Evolutionary conservation across 495 filamentous ascomycete genomes (phyloP).

Genomic region (Hypomontagnella monticulosa): DNA sequence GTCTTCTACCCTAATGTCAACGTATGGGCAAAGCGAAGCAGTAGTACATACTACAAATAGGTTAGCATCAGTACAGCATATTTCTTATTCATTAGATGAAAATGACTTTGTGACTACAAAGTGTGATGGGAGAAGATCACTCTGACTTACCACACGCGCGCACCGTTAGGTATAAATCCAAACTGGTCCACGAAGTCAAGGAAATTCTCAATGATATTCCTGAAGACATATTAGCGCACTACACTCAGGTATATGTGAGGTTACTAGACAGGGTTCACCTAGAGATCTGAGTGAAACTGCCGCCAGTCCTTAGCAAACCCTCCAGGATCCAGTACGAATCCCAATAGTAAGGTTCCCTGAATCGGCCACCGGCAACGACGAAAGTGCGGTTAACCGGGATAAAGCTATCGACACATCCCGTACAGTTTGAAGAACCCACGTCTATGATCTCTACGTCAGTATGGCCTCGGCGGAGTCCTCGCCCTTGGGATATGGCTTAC

Average conservation of each 20-base stretch:
- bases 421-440: conserved; percentile 52
- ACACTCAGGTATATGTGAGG: not conserved
- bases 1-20: not conserved
- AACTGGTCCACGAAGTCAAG: conserved; percentile 60
- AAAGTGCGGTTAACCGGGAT: conserved; percentile 63
- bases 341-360: conserved; percentile 64
- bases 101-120: not conserved
- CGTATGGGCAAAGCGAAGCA: not conserved
- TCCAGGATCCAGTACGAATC: conserved; percentile 64
- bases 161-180: conserved; percentile 62
- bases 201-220: conserved; percentile 63
- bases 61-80: conserved; percentile 12
- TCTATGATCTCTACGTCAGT: conserved; percentile 29
- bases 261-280: conserved; percentile 27
- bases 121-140: not conserved
- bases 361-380: conserved; percentile 61
- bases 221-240: conserved; percentile 11
- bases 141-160: conserved; percentile 48
- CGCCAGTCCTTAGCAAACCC: conserved; percentile 59
- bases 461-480: not conserved
- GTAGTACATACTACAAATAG: conserved; percentile 19
- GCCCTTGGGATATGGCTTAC: conserved; percentile 14
- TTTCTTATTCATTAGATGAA: no score
- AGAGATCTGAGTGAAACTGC: conserved; percentile 57
- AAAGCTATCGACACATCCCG: conserved; percentile 58